phyloP scores from a whole-genome alignment of 2,329 filamentous ascomycete genomes.

The Botrytis fabae region DNA sequence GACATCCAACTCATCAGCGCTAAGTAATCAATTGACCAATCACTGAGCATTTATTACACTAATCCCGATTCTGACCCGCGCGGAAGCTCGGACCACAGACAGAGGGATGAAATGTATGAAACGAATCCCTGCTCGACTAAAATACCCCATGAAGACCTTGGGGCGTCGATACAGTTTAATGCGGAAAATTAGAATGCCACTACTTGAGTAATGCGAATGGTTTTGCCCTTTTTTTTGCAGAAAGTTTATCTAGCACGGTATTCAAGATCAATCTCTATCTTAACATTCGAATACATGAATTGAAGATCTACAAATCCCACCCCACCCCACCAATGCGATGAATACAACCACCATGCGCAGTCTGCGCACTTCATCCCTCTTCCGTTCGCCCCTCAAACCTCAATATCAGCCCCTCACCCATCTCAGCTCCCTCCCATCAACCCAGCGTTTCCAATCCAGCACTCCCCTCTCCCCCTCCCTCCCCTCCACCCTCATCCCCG shows the following conservation, averaged over 20 bases:
- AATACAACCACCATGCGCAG: conserved; percentile 32
- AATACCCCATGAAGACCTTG: conserved; percentile 11
- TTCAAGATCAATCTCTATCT: neutral
- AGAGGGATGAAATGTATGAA: neutral
- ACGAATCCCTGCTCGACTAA: neutral
- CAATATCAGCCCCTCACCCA: conserved; percentile 43
- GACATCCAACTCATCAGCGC: neutral
- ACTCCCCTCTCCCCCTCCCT: neutral
- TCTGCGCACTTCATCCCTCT: conserved; percentile 34
- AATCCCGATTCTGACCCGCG: neutral
- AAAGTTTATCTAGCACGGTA: neutral
- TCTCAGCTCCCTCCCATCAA: conserved; percentile 42
- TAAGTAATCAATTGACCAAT: conserved; percentile 1
- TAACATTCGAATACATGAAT: neutral
- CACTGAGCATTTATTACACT: neutral
- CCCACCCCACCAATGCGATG: conserved; percentile 32
- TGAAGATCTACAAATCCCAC: neutral
- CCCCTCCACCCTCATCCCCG: conserved; percentile 15
- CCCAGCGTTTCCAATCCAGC: conserved; percentile 43
- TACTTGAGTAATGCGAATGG: neutral
- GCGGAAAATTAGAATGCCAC: conserved; percentile 20
- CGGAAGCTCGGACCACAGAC: neutral
- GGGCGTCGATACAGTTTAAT: neutral
- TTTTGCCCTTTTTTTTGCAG: neutral
- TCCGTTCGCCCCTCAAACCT: conserved; percentile 36